phyloP scores from a whole-genome alignment of 768 basidiomycete genomes.

The Daedaleopsis sinensis region DNA sequence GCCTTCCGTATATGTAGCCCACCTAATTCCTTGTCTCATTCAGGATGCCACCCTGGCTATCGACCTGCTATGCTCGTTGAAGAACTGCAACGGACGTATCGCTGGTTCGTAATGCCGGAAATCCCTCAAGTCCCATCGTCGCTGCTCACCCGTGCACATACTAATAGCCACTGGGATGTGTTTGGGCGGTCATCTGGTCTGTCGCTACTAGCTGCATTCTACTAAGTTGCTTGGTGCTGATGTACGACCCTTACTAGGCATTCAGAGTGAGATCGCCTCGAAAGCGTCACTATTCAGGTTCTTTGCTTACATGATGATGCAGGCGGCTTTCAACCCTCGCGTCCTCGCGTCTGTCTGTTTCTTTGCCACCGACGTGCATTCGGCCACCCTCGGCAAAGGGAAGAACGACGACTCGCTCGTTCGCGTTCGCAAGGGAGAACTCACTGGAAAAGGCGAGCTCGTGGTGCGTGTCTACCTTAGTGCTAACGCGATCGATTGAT shows the following conservation, averaged over 20 bases:
- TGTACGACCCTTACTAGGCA: conserved; percentile 36
- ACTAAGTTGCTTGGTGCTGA: conserved; percentile 41
- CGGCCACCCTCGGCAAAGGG: conserved; percentile 82
- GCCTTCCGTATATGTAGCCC: too few species aligned
- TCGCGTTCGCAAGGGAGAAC: conserved; percentile 72
- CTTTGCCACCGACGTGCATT: conserved; percentile 94
- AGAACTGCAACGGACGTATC: conserved; percentile 91
- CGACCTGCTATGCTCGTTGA: conserved; percentile 70
- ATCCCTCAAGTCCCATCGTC: conserved; percentile 19
- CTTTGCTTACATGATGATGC: neutral
- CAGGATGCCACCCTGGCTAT: conserved; percentile 81
- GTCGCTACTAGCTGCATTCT: conserved; percentile 26
- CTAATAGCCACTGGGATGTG: conserved; percentile 94
- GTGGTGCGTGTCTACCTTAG: conserved; percentile 57
- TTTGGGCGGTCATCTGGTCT: conserved; percentile 81
- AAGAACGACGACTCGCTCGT: conserved; percentile 81
- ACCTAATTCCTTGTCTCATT: neutral
- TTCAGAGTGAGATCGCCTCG: conserved; percentile 43
- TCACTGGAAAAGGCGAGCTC: conserved; percentile 80
- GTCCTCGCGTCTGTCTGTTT: conserved; percentile 88
- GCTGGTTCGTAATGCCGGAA: conserved; percentile 53
- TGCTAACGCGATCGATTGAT: neutral
- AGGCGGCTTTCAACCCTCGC: conserved; percentile 90
- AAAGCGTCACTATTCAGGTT: neutral
- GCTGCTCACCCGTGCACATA: conserved; percentile 11